phyloP scores from a whole-genome alignment of 768 basidiomycete species.

The Leccinum incarnatum region DNA sequence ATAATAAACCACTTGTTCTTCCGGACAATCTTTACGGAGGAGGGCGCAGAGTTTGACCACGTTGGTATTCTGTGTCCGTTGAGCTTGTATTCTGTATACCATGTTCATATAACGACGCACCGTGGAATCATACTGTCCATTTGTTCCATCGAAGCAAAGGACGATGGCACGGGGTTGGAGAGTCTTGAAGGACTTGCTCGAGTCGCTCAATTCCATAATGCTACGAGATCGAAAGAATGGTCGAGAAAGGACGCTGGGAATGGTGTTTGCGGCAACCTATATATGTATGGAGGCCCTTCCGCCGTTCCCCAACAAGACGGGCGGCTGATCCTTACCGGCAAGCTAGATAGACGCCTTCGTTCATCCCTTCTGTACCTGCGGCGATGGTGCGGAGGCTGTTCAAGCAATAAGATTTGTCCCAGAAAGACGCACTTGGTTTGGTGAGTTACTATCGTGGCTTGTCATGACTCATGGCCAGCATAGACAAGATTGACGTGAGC shows the following conservation, averaged over 20 bases:
- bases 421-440: background rate
- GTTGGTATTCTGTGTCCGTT: conserved; percentile 53
- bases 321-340: background rate
- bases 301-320: background rate
- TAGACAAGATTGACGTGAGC: background rate
- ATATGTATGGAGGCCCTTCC: background rate
- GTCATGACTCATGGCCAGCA: background rate
- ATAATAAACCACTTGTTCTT: conserved; percentile 64
- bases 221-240: background rate
- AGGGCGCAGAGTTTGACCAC: conserved; percentile 68
- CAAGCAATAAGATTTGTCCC: background rate
- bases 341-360: background rate
- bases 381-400: background rate
- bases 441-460: background rate
- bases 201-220: conserved; percentile 16
- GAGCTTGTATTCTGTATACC: background rate
- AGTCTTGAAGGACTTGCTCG: background rate
- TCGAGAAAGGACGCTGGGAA: background rate
- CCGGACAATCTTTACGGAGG: conserved; percentile 53
- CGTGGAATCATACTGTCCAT: conserved; percentile 45
- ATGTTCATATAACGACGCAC: conserved; percentile 33
- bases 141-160: conserved; percentile 71
- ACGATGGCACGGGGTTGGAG: conserved; percentile 45
- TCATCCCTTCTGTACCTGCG: background rate
- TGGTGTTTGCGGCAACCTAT: background rate